Evolutionary conservation across 2,329 filamentous ascomycete genomes (phyloP).

Genomic region (Pestalotiopsis fici): DNA sequence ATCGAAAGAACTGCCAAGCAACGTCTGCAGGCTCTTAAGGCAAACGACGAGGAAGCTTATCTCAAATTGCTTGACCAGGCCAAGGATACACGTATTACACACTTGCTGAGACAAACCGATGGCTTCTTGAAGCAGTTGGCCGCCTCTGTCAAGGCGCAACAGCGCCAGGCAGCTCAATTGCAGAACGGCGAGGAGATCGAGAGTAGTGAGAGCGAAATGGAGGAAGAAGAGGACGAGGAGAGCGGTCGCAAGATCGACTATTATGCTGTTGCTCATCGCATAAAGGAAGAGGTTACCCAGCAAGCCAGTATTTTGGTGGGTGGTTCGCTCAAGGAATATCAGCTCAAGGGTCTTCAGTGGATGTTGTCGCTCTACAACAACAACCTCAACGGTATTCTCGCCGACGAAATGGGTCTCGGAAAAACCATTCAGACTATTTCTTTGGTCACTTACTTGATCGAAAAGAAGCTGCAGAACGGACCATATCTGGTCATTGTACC

Average conservation of each 20-base stretch:
- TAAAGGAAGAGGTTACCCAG: conserved; percentile 85
- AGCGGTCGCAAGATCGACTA: conserved; percentile 88
- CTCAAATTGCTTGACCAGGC: conserved; percentile 96
- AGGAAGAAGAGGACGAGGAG: conserved; percentile 66
- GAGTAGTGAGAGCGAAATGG: conserved; percentile 67
- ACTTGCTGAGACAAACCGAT: conserved; percentile 94
- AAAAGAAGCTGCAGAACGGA: conserved; percentile 87
- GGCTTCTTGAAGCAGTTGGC: conserved; percentile 96
- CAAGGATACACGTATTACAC: conserved; percentile 98
- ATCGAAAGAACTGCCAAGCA: conserved; percentile 98
- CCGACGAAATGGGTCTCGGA: conserved; percentile 99
- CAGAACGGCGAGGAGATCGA: conserved; percentile 70
- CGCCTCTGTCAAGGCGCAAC: conserved; percentile 90
- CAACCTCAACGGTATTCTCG: conserved; percentile 97
- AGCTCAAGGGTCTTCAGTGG: conserved; percentile 98
- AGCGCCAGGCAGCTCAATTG: conserved; percentile 76
- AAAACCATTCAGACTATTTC: conserved; percentile 99
- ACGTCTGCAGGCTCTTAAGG: conserved; percentile 97
- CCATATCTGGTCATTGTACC: conserved; percentile 97
- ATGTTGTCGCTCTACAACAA: conserved; percentile 99
- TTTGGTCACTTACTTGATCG: conserved; percentile 94
- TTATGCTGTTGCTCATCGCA: conserved; percentile 94
- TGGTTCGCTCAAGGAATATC: conserved; percentile 93
- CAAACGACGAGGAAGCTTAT: conserved; percentile 99
- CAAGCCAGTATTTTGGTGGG: conserved; percentile 89